phyloP scores from a whole-genome alignment of 208 protist genomes.

The Crithidia bombi region DNA sequence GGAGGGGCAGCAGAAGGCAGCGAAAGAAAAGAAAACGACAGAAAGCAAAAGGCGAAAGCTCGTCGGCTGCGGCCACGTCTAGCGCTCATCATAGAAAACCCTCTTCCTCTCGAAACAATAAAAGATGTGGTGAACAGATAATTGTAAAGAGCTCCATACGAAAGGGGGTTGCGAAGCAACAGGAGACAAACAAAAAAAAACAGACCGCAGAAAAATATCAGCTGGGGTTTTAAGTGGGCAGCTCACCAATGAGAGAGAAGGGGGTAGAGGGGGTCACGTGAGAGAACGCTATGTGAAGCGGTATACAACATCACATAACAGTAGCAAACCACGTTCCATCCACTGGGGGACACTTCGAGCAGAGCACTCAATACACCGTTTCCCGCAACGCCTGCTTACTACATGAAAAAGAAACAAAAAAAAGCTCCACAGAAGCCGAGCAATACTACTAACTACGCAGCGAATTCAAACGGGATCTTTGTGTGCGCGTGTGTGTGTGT shows the following conservation, averaged over 20 bases:
- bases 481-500: too few relatives aligned
- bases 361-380: too few relatives aligned
- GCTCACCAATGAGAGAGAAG: too few relatives aligned
- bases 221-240: not conserved
- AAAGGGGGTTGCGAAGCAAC: constrained; percentile 8
- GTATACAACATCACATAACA: not conserved
- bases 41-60: too few relatives aligned
- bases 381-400: not conserved
- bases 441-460: constrained; percentile 4
- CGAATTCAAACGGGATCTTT: too few relatives aligned
- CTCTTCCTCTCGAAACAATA: too few relatives aligned
- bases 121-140: too few relatives aligned
- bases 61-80: too few relatives aligned
- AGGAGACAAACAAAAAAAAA: not conserved
- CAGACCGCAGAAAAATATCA: constrained; percentile 13
- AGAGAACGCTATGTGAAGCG: not conserved
- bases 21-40: too few relatives aligned
- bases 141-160: constrained; percentile 7
- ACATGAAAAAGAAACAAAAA: constrained; percentile 6
- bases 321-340: not conserved
- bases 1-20: too few relatives aligned
- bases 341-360: too few relatives aligned
- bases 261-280: constrained; percentile 1
- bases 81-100: not conserved
- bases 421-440: not conserved